Evolutionary conservation across 2,329 filamentous ascomycete species (phyloP).

Genomic region (Arthrobotrys conoides): DNA sequence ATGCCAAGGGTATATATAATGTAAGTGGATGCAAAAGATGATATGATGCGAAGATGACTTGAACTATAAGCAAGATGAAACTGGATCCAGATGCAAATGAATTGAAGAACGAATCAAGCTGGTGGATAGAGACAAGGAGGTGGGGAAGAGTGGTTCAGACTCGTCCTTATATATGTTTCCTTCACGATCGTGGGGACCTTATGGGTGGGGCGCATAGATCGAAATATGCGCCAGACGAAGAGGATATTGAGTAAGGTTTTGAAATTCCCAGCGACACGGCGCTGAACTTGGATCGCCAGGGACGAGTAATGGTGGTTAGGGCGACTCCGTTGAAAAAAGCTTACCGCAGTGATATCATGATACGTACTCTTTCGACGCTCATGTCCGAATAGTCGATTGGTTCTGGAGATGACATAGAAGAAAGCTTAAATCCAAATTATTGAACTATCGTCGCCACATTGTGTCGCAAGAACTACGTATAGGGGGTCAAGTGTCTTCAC

Average conservation of each 20-base stretch:
- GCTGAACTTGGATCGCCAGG: conserved; percentile 21
- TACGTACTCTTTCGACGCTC: conserved; percentile 9
- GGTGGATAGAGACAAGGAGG: conserved; percentile 14
- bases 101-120: conserved; percentile 24
- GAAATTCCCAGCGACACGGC: background rate
- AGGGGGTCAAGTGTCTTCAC: background rate
- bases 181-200: conserved; percentile 4
- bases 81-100: conserved; percentile 24
- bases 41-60: conserved; percentile 21
- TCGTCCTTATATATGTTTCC: conserved; percentile 29
- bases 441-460: background rate
- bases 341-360: background rate
- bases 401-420: background rate
- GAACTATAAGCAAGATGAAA: conserved; percentile 17
- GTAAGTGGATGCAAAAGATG: too few relatives aligned
- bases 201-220: conserved; percentile 21
- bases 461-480: background rate
- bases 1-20: conserved; percentile 10
- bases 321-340: conserved; percentile 13
- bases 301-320: background rate
- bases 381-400: background rate
- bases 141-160: conserved; percentile 18
- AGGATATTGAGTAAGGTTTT: conserved; percentile 8
- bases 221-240: conserved; percentile 3
- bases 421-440: background rate